Evolutionary conservation across 768 basidiomycete genomes (phyloP).

Genomic region (Serendipita sp.): DNA sequence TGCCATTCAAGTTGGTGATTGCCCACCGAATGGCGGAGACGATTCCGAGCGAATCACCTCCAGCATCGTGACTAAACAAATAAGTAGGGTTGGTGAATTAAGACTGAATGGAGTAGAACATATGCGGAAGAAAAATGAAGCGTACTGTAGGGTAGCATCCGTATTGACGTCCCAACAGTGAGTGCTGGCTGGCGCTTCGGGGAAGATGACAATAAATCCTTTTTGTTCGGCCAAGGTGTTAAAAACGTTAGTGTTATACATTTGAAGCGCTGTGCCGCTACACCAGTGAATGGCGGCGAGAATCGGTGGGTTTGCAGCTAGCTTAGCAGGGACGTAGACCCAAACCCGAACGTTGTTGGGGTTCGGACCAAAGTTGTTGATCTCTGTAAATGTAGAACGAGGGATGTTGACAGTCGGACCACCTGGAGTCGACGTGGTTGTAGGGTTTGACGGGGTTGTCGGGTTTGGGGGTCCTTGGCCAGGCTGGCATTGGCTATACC

Average conservation of each 20-base stretch:
- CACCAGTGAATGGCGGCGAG: slow-evolving; percentile 36
- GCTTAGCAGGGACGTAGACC: slow-evolving; percentile 19
- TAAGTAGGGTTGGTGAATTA: slow-evolving; percentile 23
- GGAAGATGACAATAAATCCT: slow-evolving; percentile 38
- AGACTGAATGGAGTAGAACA: background rate
- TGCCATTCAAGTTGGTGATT: slow-evolving; percentile 32
- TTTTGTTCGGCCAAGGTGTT: slow-evolving; percentile 34
- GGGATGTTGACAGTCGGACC: background rate
- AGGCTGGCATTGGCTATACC: background rate
- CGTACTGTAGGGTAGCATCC: background rate
- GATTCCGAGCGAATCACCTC: slow-evolving; percentile 39
- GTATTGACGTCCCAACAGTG: slow-evolving; percentile 25
- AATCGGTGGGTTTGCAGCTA: slow-evolving; percentile 26
- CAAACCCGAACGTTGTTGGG: slow-evolving; percentile 38
- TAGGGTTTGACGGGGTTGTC: background rate
- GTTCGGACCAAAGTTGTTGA: slow-evolving; percentile 31
- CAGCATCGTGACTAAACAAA: slow-evolving; percentile 31
- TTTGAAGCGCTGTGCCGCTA: slow-evolving; percentile 34
- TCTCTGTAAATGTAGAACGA: slow-evolving; percentile 2
- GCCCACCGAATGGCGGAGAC: slow-evolving; percentile 33
- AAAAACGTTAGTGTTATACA: slow-evolving; percentile 33
- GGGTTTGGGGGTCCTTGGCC: background rate
- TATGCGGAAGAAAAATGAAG: background rate
- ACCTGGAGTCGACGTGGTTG: background rate
- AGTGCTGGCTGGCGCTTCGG: slow-evolving; percentile 17